Evolutionary conservation across 192 early-diverging fungal genomes (phyloP).

Genomic region (Podila horticola): DNA sequence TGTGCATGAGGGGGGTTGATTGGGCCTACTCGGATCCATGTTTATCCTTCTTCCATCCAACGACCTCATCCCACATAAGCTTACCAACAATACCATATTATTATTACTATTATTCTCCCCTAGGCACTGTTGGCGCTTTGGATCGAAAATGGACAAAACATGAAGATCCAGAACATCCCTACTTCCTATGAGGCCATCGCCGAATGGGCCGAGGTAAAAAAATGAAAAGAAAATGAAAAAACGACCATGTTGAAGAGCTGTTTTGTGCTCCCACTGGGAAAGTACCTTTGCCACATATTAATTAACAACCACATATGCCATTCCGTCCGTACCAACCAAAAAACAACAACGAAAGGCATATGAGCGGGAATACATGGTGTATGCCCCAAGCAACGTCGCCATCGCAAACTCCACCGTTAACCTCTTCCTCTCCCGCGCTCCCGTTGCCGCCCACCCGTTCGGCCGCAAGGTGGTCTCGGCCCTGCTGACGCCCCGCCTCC

Average conservation of each 20-base stretch:
- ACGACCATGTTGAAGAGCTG: background rate
- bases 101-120: background rate
- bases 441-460: conserved; percentile 8
- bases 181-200: conserved; percentile 28
- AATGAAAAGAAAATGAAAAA: conserved; percentile 10
- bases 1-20: too few species aligned
- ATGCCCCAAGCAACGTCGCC: conserved; percentile 19
- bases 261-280: too few species aligned
- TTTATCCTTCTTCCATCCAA: background rate
- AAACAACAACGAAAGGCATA: conserved; percentile 24
- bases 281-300: background rate
- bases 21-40: too few species aligned
- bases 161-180: conserved; percentile 60
- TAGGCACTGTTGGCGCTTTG: conserved; percentile 49
- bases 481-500: conserved; percentile 24
- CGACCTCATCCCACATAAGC: background rate
- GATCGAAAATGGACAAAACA: conserved; percentile 34
- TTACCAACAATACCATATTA: background rate
- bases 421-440: conserved; percentile 11
- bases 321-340: too few species aligned
- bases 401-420: conserved; percentile 34
- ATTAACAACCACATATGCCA: background rate
- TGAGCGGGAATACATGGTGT: conserved; percentile 21
- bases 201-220: conserved; percentile 44
- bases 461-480: conserved; percentile 29